phyloP scores from a whole-genome alignment of 768 basidiomycete genomes.

The Gloeostereum incarnatum region DNA sequence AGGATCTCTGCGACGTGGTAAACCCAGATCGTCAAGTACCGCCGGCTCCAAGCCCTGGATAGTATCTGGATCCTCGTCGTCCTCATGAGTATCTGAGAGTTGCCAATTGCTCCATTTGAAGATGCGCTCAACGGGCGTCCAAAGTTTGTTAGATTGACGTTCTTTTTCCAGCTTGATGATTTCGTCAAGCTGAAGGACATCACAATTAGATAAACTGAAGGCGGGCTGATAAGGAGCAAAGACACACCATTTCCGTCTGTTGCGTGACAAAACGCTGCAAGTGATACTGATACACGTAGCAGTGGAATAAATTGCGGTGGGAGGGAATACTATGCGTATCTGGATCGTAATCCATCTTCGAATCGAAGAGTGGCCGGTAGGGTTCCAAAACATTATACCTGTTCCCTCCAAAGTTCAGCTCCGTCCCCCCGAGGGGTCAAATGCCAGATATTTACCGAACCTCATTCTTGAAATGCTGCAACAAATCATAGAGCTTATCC shows the following conservation, averaged over 20 bases:
- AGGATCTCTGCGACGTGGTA: conserved; percentile 53
- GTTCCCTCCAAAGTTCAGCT: too few species aligned
- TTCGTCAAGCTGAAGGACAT: conserved; percentile 42
- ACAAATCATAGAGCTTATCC: conserved; percentile 20
- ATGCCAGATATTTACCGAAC: conserved; percentile 38
- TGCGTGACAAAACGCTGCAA: conserved; percentile 28
- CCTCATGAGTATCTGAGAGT: conserved; percentile 35
- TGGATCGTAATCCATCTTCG: conserved; percentile 11
- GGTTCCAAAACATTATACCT: conserved; percentile 51
- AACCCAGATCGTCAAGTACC: conserved; percentile 39
- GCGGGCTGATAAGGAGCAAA: background rate
- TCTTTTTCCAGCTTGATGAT: conserved; percentile 46
- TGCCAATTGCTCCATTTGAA: conserved; percentile 37
- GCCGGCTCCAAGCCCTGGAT: conserved; percentile 16
- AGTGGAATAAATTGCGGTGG: conserved; percentile 66
- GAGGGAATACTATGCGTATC: conserved; percentile 38
- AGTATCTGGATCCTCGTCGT: conserved; percentile 67
- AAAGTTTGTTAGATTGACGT: conserved; percentile 31
- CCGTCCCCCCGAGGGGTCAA: too few species aligned
- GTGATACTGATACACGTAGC: conserved; percentile 64
- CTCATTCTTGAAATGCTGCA: conserved; percentile 42
- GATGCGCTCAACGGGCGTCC: conserved; percentile 44
- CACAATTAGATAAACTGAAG: background rate
- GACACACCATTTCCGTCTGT: conserved; percentile 30
- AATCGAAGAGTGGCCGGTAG: conserved; percentile 43